Evolutionary conservation across 2,329 filamentous ascomycete genomes (phyloP).

Genomic region (Thelonectria rubi): DNA sequence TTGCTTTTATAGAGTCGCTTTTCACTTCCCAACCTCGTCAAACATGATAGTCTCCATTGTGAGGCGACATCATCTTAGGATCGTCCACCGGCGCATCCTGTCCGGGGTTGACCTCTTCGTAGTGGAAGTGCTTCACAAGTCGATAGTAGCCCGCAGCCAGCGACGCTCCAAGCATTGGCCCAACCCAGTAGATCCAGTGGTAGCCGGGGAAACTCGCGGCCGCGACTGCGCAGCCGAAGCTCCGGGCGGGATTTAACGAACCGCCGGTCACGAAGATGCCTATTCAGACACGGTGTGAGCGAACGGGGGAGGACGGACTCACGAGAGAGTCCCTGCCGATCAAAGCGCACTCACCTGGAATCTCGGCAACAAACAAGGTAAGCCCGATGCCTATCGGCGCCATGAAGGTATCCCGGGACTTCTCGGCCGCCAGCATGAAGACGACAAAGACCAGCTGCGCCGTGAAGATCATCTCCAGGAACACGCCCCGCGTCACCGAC

Average conservation of each 20-base stretch:
- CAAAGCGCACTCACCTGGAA: conserved; percentile 36
- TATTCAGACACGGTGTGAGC: conserved; percentile 32
- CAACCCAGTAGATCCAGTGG: conserved; percentile 62
- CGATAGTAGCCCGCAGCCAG: conserved; percentile 58
- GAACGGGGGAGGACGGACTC: not conserved
- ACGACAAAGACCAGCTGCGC: conserved; percentile 68
- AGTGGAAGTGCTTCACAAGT: conserved; percentile 57
- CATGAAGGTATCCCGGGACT: conserved; percentile 73
- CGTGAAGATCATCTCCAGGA: conserved; percentile 71
- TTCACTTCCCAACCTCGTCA: not conserved
- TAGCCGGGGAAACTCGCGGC: conserved; percentile 50
- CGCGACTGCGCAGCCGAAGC: conserved; percentile 56
- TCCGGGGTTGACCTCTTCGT: conserved; percentile 56
- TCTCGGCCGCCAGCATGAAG: conserved; percentile 73
- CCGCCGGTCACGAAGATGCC: conserved; percentile 49
- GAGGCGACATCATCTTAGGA: not conserved
- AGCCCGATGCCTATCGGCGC: conserved; percentile 76
- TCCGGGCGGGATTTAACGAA: conserved; percentile 57
- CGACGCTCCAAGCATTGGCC: conserved; percentile 56
- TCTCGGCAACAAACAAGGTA: conserved; percentile 66
- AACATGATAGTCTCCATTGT: not conserved
- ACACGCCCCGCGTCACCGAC: conserved; percentile 63
- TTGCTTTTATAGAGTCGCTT: too few species aligned
- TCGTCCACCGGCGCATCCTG: conserved; percentile 42
- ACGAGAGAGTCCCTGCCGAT: too few species aligned